Conservation (phyloP, 164 flowering plant species). For the Chimonanthus praecox region DNA sequence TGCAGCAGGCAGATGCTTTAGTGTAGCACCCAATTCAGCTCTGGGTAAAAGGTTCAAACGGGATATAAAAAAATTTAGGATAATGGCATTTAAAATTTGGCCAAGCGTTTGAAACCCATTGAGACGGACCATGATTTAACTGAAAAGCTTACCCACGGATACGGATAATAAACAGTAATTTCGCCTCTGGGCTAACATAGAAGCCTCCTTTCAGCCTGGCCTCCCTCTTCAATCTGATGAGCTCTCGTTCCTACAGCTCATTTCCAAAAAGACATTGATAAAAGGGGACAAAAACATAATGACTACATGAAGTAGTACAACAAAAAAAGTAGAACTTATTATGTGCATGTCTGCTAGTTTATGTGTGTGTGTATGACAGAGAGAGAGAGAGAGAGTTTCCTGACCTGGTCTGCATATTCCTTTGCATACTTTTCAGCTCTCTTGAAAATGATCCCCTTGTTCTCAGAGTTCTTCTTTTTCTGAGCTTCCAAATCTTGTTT, state of each 20-base stretch:
- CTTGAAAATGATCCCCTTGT: slow-evolving; percentile 29
- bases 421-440: slow-evolving; percentile 29
- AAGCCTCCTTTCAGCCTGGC: slow-evolving; percentile 48
- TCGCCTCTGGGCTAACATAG: slow-evolving; percentile 57
- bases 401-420: slow-evolving; percentile 30
- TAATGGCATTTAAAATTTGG: no score
- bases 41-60: no score
- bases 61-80: no score
- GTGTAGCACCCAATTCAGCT: no score
- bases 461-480: slow-evolving; percentile 28
- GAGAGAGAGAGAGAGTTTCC: slow-evolving; percentile 5
- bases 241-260: slow-evolving; percentile 22
- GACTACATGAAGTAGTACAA: background rate
- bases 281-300: background rate
- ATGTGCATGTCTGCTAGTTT: no score
- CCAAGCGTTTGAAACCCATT: no score
- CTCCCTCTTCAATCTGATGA: slow-evolving; percentile 32
- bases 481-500: slow-evolving; percentile 15
- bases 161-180: slow-evolving; percentile 51
- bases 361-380: background rate
- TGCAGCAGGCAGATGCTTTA: no score
- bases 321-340: no score
- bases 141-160: slow-evolving; percentile 45
- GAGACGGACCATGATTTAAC: no score
- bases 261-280: background rate